A percentile compares a stretch with the other conserved stretches of the same genome.
These are phyloP conservation scores for Deinandra increscens DNA, from an alignment of 129 eudicot species.

Conservation along the genomic window DNA sequence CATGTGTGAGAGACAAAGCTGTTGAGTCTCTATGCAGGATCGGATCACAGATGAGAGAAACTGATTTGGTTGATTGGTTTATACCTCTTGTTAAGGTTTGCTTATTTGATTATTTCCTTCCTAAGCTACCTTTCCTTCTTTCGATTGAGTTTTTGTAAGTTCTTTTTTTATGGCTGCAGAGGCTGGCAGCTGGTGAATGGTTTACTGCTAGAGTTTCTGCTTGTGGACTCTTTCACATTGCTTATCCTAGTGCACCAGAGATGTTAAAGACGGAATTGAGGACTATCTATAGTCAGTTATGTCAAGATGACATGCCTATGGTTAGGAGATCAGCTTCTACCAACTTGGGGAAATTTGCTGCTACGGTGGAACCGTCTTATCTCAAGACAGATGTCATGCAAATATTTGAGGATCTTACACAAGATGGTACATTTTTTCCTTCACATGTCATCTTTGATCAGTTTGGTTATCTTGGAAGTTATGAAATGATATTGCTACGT, in stretches of 20 bases:
- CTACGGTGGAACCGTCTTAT: conserved; percentile 86
- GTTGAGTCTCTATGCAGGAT: conserved; percentile 91
- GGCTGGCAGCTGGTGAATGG: conserved; percentile 99
- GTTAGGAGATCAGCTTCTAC: conserved; percentile 99
- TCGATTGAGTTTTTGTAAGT: neutral
- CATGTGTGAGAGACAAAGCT: conserved; percentile 95
- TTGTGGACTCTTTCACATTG: conserved; percentile 94
- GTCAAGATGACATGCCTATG: conserved; percentile 99
- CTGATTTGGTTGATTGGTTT: conserved; percentile 84
- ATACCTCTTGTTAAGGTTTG: conserved; percentile 93
- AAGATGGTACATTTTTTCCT: conserved; percentile 60
- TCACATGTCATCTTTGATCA: neutral
- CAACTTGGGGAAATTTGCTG: conserved; percentile 98
- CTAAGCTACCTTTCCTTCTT: too few species aligned
- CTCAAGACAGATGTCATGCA: conserved; percentile 91
- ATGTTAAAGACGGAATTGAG: conserved; percentile 79
- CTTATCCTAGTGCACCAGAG: conserved; percentile 95
- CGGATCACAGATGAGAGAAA: conserved; percentile 94
- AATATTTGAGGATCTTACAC: conserved; percentile 94
- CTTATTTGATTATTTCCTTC: neutral
- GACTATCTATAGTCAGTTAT: conserved; percentile 82
- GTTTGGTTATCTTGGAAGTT: conserved; percentile 4
- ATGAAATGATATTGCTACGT: neutral
- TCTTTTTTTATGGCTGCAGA: conserved; percentile 38
- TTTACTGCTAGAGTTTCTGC: conserved; percentile 98